A percentile compares a stretch with the other conserved stretches of the same genome.
These are phyloP conservation scores for Alternaria sp. DNA, from an alignment of 2,329 filamentous ascomycete species.

Conservation along the genomic window DNA sequence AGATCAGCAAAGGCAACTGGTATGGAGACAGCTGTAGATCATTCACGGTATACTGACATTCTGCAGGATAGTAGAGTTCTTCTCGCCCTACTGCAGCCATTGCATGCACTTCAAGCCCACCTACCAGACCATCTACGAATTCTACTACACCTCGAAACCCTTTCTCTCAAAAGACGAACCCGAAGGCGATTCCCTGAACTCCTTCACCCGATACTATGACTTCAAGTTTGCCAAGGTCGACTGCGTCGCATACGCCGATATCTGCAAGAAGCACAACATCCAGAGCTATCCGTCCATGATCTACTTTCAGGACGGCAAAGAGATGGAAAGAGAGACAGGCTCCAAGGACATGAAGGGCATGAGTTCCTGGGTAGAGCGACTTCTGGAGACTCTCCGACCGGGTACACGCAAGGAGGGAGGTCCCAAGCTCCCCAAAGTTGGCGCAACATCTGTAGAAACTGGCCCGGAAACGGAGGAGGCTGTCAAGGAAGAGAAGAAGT, in stretches of 20 bases:
- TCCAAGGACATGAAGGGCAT: constrained; percentile 70
- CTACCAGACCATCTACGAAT: constrained; percentile 94
- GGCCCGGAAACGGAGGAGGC: constrained; percentile 46
- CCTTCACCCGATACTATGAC: constrained; percentile 83
- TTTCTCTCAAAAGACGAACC: constrained; percentile 57
- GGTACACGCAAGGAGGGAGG: constrained; percentile 75
- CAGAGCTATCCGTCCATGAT: constrained; percentile 76
- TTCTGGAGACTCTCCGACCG: constrained; percentile 78
- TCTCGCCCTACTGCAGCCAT: constrained; percentile 65
- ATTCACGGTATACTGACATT: background rate
- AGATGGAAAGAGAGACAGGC: constrained; percentile 68
- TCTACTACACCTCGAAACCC: constrained; percentile 87
- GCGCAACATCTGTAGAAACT: constrained; percentile 61
- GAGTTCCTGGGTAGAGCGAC: constrained; percentile 74
- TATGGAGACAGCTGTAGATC: constrained; percentile 40
- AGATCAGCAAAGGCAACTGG: constrained; percentile 72
- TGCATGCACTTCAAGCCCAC: constrained; percentile 81
- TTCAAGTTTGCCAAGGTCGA: constrained; percentile 88
- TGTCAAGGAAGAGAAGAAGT: constrained; percentile 42
- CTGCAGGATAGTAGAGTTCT: constrained; percentile 57
- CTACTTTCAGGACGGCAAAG: constrained; percentile 79
- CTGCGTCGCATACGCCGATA: constrained; percentile 81
- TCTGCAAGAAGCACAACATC: constrained; percentile 73
- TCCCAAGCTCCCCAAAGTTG: constrained; percentile 73
- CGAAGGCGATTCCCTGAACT: constrained; percentile 61